Evolutionary conservation across 768 basidiomycete species (phyloP).

Genomic region (Amanita molliuscula): DNA sequence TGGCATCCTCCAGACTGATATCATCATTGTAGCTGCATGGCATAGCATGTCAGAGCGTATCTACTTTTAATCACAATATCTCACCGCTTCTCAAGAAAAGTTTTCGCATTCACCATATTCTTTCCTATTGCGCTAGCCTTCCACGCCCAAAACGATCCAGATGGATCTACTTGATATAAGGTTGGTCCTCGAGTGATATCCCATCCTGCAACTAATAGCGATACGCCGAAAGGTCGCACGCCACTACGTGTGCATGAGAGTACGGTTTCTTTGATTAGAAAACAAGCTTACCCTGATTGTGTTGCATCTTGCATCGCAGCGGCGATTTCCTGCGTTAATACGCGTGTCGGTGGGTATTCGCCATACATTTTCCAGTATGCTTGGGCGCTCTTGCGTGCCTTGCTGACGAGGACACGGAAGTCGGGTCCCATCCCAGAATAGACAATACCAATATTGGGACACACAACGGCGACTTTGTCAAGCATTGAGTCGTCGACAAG

Average conservation of each 20-base stretch:
- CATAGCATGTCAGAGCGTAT: conserved; percentile 14
- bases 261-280: conserved; percentile 8
- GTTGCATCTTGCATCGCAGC: conserved; percentile 99
- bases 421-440: conserved; percentile 99
- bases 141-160: conserved; percentile 99
- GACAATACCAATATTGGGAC: conserved; percentile 98
- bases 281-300: conserved; percentile 77
- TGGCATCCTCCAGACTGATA: conserved; percentile 96
- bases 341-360: conserved; percentile 94
- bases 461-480: conserved; percentile 94
- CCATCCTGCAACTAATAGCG: conserved; percentile 94
- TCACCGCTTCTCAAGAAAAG: conserved; percentile 96
- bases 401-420: conserved; percentile 87
- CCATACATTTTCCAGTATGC: conserved; percentile 99
- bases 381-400: conserved; percentile 95
- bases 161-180: conserved; percentile 99
- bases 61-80: conserved; percentile 19
- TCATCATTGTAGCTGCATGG: conserved; percentile 89
- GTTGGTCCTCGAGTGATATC: conserved; percentile 89
- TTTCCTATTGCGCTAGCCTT: conserved; percentile 99
- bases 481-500: conserved; percentile 97
- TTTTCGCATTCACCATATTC: conserved; percentile 99
- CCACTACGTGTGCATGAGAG: conserved; percentile 48
- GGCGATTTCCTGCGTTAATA: conserved; percentile 94
- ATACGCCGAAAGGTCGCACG: conserved; percentile 98